These are phyloP conservation scores for Cryptosporidium xiaoi DNA, from an alignment of 169 alveolate genomes.

Conservation along the genomic window DNA sequence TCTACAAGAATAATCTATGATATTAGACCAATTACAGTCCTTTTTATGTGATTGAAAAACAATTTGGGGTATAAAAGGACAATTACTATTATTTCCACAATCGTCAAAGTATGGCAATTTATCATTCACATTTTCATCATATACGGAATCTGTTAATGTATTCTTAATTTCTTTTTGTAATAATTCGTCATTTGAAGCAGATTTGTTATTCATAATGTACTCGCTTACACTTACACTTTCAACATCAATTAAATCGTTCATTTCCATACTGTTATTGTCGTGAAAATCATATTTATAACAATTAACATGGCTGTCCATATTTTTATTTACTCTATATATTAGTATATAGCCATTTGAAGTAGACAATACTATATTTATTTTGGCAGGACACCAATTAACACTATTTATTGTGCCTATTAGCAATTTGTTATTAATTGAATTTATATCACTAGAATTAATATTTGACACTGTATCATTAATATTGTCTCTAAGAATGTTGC, in stretches of 20 bases:
- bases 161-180: background rate
- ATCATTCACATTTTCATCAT: too few species aligned
- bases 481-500: too few species aligned
- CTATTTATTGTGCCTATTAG: conserved; percentile 24
- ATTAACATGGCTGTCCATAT: background rate
- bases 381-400: conserved; percentile 67
- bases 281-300: too few species aligned
- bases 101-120: too few species aligned
- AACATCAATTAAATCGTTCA: too few species aligned
- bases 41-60: conserved; percentile 26
- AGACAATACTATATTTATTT: conserved; percentile 26
- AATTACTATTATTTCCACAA: too few species aligned
- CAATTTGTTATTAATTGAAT: background rate
- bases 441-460: too few species aligned
- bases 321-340: conserved; percentile 26
- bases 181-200: too few species aligned
- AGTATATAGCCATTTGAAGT: conserved; percentile 51
- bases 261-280: too few species aligned
- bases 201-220: background rate
- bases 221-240: background rate
- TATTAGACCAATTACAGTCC: conserved; percentile 39
- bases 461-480: too few species aligned
- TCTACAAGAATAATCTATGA: conserved; percentile 54
- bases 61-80: conserved; percentile 40
- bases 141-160: too few species aligned